A percentile compares a stretch with the other conserved stretches of the same genome.
phyloP scores from a whole-genome alignment of 345 rosid species.

The Clausena lansium region DNA sequence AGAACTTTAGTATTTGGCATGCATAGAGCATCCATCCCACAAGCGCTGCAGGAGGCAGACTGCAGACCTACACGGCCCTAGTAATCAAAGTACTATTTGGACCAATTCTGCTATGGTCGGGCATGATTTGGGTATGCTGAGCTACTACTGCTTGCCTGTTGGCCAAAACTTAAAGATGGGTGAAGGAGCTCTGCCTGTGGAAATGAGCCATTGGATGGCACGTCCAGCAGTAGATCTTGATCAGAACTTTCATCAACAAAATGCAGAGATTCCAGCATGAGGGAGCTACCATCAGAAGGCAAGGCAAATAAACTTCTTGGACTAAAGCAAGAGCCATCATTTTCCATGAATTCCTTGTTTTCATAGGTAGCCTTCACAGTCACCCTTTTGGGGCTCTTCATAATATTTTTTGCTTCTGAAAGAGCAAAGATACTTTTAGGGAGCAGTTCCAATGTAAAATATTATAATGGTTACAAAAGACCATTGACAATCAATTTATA shows the following conservation, averaged over 20 bases:
- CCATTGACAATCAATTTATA: not conserved
- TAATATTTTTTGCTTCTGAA: slow-evolving; percentile 55
- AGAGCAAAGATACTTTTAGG: slow-evolving; percentile 4
- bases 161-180: slow-evolving; percentile 42
- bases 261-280: slow-evolving; percentile 52
- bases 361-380: slow-evolving; percentile 47
- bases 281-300: slow-evolving; percentile 63
- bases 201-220: slow-evolving; percentile 80
- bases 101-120: slow-evolving; percentile 37
- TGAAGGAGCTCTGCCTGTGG: slow-evolving; percentile 91
- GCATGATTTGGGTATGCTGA: slow-evolving; percentile 39
- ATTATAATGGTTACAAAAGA: not conserved
- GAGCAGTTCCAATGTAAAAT: not conserved
- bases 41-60: slow-evolving; percentile 20
- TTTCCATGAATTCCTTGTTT: slow-evolving; percentile 58
- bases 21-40: slow-evolving; percentile 26
- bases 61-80: slow-evolving; percentile 28
- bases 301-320: slow-evolving; percentile 69
- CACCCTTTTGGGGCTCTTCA: slow-evolving; percentile 72
- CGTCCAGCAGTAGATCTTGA: slow-evolving; percentile 79
- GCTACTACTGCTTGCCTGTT: slow-evolving; percentile 69
- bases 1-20: slow-evolving; percentile 23
- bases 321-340: slow-evolving; percentile 64
- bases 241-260: slow-evolving; percentile 59
- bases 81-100: slow-evolving; percentile 12